Conservation (phyloP, 2,329 filamentous ascomycete species). For the Exserohilum turcica region DNA sequence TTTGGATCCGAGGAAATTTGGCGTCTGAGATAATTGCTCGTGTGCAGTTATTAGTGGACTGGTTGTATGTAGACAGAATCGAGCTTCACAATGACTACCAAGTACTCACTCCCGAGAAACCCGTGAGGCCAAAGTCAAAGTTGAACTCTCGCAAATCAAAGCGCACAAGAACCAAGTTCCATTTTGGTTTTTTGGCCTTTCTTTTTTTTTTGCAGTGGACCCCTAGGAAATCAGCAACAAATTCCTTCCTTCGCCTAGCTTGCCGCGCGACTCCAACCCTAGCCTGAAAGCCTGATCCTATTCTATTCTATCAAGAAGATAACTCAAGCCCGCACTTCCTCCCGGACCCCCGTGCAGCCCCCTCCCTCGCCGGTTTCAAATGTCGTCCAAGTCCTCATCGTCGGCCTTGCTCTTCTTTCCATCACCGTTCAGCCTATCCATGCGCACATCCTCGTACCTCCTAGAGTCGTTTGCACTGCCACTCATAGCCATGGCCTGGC, state of each 20-base stretch:
- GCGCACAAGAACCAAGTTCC: background rate
- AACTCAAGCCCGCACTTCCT: too few species aligned
- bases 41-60: too few species aligned
- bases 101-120: too few species aligned
- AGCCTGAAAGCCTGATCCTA: constrained; percentile 1
- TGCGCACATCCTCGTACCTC: constrained; percentile 33
- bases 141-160: background rate
- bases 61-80: too few species aligned
- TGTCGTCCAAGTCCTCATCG: constrained; percentile 44
- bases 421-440: constrained; percentile 50
- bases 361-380: too few species aligned
- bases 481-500: constrained; percentile 78
- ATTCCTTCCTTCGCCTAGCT: background rate
- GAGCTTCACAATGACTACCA: background rate
- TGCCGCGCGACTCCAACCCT: constrained; percentile 1
- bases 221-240: constrained; percentile 7
- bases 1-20: constrained; percentile 49
- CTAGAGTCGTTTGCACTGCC: constrained; percentile 18
- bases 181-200: background rate
- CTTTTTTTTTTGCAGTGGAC: background rate
- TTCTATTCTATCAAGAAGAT: background rate
- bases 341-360: background rate
- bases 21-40: constrained; percentile 10
- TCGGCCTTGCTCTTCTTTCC: constrained; percentile 49
- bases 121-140: too few species aligned